Evolutionary conservation across 768 basidiomycete species (phyloP), one percentile per base, ranked within the genome.

Genomic region (Favolaschia claudopus): DNA sequence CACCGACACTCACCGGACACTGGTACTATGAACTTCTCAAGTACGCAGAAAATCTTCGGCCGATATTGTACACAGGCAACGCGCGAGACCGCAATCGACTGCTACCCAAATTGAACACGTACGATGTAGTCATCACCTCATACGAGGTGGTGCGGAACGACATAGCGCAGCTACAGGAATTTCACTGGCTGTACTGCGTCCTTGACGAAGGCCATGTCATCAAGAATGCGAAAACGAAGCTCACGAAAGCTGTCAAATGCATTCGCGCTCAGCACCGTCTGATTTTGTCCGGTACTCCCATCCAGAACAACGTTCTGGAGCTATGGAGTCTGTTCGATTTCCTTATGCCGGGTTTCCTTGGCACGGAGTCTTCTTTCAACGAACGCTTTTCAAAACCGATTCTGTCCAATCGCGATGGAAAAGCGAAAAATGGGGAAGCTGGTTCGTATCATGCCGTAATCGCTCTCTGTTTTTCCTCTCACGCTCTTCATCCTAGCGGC

Each of bases 291-390:
- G 97, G 97, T 33, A 99, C 97, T 7, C 97, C 97, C 0, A 99
- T 99, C 56, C 97, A 99, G 76, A 99, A 99, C 72, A 99, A 99
- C 70, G 95, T 99, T 2, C 80, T 99, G 45, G 97, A 99, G 71
- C 78, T 99, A 2, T 99, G 97, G 97, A 97, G 94, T 74, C 77
- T 99, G 39, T 99, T 99, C 73, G 97, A 99, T 75, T 99, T 99
- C 77, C 78, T 99, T 64, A 99, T 99, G 97, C 97, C 97, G 15
- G 97, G 97, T 4, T 99, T 99, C 78, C 79, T 99, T 48, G 97
- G 97, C n/a, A 95, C 91, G 13, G 97, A 99, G 73, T 74, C 88
- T 14, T 90, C 89, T 2, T 99, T 99, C 79, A 96, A 94, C 67
- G 95, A 99, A 55, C 86, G 93, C 28, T 99, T 97, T 70, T 89